These are phyloP conservation scores for Sphagnurus paluster DNA, from an alignment of 1,284 basidiomycete genomes.

Conservation along the genomic window DNA sequence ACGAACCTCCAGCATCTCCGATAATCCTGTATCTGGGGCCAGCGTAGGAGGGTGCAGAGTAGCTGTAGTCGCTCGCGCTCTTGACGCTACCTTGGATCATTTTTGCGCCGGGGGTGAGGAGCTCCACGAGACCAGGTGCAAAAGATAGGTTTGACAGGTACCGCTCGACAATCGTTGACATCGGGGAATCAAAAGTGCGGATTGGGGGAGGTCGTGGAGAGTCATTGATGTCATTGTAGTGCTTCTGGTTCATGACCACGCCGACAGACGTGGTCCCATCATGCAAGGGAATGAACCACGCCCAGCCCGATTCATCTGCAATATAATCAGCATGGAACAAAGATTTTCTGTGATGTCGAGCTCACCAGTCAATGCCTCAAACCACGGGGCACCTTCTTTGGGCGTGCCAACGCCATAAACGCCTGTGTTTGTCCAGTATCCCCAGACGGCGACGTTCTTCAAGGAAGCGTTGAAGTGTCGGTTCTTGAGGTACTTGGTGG, in stretches of 20 bases:
- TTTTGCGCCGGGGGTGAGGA: slow-evolving; percentile 50
- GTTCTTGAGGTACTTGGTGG: slow-evolving; percentile 66
- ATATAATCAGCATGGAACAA: slow-evolving; percentile 10
- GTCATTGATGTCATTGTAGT: slow-evolving; percentile 40
- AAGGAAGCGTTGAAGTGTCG: slow-evolving; percentile 66
- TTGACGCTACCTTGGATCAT: slow-evolving; percentile 47
- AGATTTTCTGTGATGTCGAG: slow-evolving; percentile 2
- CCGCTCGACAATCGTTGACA: slow-evolving; percentile 39
- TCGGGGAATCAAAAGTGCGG: slow-evolving; percentile 26
- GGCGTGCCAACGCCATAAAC: slow-evolving; percentile 57
- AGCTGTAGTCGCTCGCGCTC: slow-evolving; percentile 63
- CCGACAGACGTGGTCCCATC: slow-evolving; percentile 70
- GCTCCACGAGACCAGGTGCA: slow-evolving; percentile 53
- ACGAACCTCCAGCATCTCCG: slow-evolving; percentile 72
- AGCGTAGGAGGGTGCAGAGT: slow-evolving; percentile 63
- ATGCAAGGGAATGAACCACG: slow-evolving; percentile 77
- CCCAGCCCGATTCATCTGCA: slow-evolving; percentile 73
- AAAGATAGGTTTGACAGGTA: slow-evolving; percentile 51
- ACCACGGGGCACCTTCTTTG: slow-evolving; percentile 64
- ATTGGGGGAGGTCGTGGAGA: slow-evolving; percentile 38
- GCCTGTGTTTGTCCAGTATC: slow-evolving; percentile 62
- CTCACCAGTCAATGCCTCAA: slow-evolving; percentile 70
- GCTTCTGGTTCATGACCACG: slow-evolving; percentile 68
- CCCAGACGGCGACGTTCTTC: slow-evolving; percentile 77
- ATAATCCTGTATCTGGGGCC: slow-evolving; percentile 62